Conservation (phyloP, 305 asterid species). For the Solanum hybrid region DNA sequence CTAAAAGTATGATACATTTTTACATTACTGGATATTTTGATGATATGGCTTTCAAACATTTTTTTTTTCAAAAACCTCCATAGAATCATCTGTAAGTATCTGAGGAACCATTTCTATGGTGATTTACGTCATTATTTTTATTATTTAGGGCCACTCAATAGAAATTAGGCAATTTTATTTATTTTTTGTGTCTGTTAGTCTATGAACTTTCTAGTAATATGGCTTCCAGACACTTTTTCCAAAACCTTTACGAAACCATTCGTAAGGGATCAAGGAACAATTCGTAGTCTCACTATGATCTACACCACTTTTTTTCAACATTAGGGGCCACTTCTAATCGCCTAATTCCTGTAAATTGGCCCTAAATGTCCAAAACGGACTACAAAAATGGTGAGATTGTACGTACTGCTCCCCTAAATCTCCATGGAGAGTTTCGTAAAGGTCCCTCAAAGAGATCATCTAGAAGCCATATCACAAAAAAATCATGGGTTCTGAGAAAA, state of each 20-base stretch:
- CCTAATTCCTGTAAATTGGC: neutral
- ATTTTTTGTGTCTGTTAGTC: neutral
- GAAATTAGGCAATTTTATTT: neutral
- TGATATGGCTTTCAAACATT: neutral
- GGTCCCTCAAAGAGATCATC: neutral
- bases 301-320: neutral
- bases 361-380: neutral
- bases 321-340: rapidly evolving
- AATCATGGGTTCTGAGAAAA: neutral
- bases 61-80: neutral
- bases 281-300: neutral
- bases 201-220: neutral
- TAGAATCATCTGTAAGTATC: neutral
- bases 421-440: neutral
- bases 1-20: neutral
- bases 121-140: neutral
- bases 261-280: neutral
- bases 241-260: neutral
- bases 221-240: neutral
- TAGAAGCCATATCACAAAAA: neutral
- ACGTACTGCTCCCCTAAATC: neutral
- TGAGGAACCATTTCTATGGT: neutral
- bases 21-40: neutral
- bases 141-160: neutral
- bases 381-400: neutral